Base-by-base conservation (phyloP, 2,329 filamentous ascomycete genomes). In the Arthrobotrys entomopaga region DNA sequence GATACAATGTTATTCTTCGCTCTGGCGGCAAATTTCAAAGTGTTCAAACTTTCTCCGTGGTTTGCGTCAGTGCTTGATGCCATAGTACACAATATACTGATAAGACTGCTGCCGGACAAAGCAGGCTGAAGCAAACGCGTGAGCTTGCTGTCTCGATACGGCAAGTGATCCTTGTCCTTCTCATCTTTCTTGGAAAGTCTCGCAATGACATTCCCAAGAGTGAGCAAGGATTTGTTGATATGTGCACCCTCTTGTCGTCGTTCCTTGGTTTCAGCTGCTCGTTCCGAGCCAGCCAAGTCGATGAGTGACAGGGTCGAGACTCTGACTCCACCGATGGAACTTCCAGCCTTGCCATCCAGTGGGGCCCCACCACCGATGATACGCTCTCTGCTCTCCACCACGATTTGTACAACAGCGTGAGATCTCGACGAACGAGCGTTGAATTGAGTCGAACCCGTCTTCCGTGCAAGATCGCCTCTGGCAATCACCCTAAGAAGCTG, bases 1-100 rank as follows among this genome's bases (percentile, higher is more conserved):
- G 93, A 97, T 80, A 98, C 90, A 79, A 99, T 97, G 80, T 91
- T 99, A 82, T 99, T 99, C 85, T 97, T 97, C 50, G 95, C 95
- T 79, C 95, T 88, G 10, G 93, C 95, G 1, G 95, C 95, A 80
- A 99, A 99, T 79, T 98, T 99, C 75, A 99, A 84, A 0, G 95
- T 99, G 81, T 97, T 99, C 65, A 99, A 83, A 0, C 94, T 98
- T 82, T 99, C 95, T 2, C 57, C 26, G n/a, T 75, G 63, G 15
- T 75, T 75, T 8, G 63, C 70, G 26, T 75, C 63, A 20, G 57
- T 75, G 29, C 69, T 66, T n/a, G 69, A 65, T 5, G 97, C 91
- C 64, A 99, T 95, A 0, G 95, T 99, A 81, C 95, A 99, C 19
- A 99, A 88, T 80, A 99, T 99, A 79, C 94, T 98, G 79, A 99